These are phyloP conservation scores for Cyphellophora attinorum DNA, from an alignment of 2,329 filamentous ascomycete genomes.

Conservation along the genomic window DNA sequence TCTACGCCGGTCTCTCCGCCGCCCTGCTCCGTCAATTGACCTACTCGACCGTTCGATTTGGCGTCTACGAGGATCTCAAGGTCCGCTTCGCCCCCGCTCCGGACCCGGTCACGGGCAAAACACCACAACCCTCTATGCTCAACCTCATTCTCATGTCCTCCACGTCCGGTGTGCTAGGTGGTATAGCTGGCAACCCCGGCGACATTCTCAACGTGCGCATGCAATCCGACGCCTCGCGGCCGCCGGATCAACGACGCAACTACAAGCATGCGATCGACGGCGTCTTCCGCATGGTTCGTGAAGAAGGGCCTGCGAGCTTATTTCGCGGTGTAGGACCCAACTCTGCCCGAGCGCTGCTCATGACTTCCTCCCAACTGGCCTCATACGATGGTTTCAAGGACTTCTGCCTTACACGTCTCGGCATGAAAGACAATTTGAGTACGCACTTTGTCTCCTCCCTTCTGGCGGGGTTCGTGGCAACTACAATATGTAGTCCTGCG, in stretches of 20 bases:
- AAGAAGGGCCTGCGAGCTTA: constrained; percentile 66
- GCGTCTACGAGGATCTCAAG: constrained; percentile 92
- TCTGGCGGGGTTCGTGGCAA: constrained; percentile 56
- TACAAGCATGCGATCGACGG: constrained; percentile 87
- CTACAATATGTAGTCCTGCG: constrained; percentile 57
- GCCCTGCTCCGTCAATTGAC: constrained; percentile 88
- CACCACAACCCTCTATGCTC: constrained; percentile 52
- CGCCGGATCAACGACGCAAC: constrained; percentile 63
- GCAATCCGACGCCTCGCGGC: constrained; percentile 83
- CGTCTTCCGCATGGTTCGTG: constrained; percentile 72
- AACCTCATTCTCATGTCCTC: constrained; percentile 76
- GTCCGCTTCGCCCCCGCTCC: constrained; percentile 47
- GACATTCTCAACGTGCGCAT: constrained; percentile 97
- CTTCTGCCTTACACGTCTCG: constrained; percentile 38
- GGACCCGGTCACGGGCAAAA: constrained; percentile 27
- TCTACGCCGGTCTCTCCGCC: constrained; percentile 87
- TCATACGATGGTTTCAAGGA: constrained; percentile 57
- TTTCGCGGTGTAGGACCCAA: constrained; percentile 69
- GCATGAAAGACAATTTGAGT: constrained; percentile 44
- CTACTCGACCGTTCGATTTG: constrained; percentile 93
- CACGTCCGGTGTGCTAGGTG: constrained; percentile 76
- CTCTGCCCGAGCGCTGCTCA: constrained; percentile 52
- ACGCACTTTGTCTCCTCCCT: constrained; percentile 56
- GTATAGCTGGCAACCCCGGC: constrained; percentile 83
- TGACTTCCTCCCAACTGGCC: constrained; percentile 56